Percentiles rank a stretch among this genome's conserved stretches.
phyloP scores from a whole-genome alignment of 768 basidiomycete genomes.

The Tylopilus sp. region DNA sequence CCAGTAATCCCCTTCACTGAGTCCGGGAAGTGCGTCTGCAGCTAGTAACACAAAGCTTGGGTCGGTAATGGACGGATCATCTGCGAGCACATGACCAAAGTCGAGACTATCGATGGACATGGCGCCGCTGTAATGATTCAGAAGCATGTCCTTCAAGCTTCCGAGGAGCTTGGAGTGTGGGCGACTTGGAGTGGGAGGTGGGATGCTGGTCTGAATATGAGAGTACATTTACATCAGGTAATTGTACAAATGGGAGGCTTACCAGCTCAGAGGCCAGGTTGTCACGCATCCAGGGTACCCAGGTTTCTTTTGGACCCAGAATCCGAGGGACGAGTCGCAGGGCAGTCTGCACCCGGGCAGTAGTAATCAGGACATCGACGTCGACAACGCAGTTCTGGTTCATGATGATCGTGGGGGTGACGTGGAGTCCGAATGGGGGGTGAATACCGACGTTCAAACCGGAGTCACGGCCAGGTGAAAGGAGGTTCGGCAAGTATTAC shows the following conservation, averaged over 20 bases:
- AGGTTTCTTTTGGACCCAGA: background rate
- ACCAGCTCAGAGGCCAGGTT: background rate
- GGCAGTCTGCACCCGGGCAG: background rate
- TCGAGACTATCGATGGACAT: background rate
- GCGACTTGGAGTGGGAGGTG: background rate
- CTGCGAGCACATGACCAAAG: background rate
- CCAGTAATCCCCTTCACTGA: background rate
- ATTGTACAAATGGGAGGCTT: background rate
- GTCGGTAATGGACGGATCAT: background rate
- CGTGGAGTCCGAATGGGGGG: too few species aligned
- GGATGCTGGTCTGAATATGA: background rate
- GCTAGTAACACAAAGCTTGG: background rate
- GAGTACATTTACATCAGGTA: background rate
- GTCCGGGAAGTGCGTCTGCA: background rate
- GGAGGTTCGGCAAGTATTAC: too few species aligned
- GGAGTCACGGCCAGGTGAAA: too few species aligned
- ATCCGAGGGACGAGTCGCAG: background rate
- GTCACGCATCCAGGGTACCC: background rate
- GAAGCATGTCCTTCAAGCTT: background rate
- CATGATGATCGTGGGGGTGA: background rate
- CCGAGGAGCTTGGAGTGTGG: background rate
- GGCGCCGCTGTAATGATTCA: background rate
- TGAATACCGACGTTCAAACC: too few species aligned
- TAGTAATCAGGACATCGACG: background rate
- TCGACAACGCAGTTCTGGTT: background rate